These are phyloP conservation scores for Clarireedia paspali DNA, from an alignment of 2,329 filamentous ascomycete species.

Conservation along the genomic window DNA sequence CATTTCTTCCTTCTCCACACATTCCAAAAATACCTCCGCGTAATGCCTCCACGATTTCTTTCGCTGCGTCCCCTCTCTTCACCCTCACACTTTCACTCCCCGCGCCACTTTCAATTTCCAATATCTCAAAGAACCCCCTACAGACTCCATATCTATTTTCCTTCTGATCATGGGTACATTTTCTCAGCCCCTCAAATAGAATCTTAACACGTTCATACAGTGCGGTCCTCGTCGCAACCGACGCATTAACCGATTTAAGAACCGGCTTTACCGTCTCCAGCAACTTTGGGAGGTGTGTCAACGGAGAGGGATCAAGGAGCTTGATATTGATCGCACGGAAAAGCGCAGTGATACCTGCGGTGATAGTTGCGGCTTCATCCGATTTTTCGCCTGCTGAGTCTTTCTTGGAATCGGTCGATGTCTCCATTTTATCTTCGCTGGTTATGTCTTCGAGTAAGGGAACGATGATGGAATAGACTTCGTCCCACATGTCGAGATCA, in stretches of 20 bases:
- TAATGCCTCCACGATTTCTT: conserved; percentile 23
- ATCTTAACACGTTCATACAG: conserved; percentile 27
- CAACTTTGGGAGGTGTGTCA: conserved; percentile 22
- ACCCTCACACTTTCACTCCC: conserved; percentile 27
- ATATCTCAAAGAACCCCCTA: conserved; percentile 18
- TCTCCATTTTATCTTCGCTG: conserved; percentile 59
- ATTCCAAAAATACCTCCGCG: conserved; percentile 24
- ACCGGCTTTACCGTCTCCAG: conserved; percentile 20
- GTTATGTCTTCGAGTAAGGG: conserved; percentile 52
- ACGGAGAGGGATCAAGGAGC: conserved; percentile 17
- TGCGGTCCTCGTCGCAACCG: conserved; percentile 22
- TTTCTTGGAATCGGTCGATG: conserved; percentile 8
- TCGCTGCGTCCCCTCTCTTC: conserved; percentile 29
- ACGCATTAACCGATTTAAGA: conserved; percentile 22
- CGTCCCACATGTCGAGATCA: conserved; percentile 62
- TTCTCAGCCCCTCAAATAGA: conserved; percentile 25
- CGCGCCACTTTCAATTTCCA: conserved; percentile 26
- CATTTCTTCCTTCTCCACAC: conserved; percentile 18
- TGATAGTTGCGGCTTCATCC: conserved; percentile 24
- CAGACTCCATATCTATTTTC: conserved; percentile 19
- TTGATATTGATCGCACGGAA: conserved; percentile 28
- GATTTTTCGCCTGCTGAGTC: conserved; percentile 23
- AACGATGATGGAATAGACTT: conserved; percentile 56
- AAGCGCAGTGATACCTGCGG: conserved; percentile 26
- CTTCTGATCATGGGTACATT: conserved; percentile 16